Evolutionary conservation across 1,284 basidiomycete species (phyloP).

Genomic region (Trichosporon faecale): DNA sequence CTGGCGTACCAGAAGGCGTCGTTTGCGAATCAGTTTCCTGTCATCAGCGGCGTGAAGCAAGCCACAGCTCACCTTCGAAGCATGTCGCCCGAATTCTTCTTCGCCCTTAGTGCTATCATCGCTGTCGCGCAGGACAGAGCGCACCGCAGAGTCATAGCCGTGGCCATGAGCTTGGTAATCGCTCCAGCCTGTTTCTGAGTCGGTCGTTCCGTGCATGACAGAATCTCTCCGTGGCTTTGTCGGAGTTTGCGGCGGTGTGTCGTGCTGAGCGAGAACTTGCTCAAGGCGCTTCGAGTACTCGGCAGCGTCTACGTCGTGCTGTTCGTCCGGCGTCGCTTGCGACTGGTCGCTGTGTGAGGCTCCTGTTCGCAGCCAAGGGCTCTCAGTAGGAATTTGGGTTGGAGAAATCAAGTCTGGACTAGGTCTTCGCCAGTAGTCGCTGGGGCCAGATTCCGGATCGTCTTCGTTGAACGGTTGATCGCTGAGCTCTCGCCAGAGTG

Average conservation of each 20-base stretch:
- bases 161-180: slow-evolving; percentile 24
- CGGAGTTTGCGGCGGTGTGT: slow-evolving; percentile 16
- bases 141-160: slow-evolving; percentile 26
- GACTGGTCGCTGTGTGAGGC: background rate
- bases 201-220: slow-evolving; percentile 4
- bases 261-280: slow-evolving; percentile 19
- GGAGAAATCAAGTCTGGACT: slow-evolving; percentile 10
- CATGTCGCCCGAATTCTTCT: slow-evolving; percentile 37
- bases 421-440: slow-evolving; percentile 27
- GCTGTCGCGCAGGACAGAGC: slow-evolving; percentile 27
- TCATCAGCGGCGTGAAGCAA: background rate
- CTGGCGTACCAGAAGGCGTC: slow-evolving; percentile 2
- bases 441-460: slow-evolving; percentile 22
- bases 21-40: background rate
- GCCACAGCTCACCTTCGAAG: background rate
- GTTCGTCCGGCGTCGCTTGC: slow-evolving; percentile 10
- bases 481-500: slow-evolving; percentile 21
- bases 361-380: slow-evolving; percentile 14
- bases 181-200: slow-evolving; percentile 24
- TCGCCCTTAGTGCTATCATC: slow-evolving; percentile 10
- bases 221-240: slow-evolving; percentile 2
- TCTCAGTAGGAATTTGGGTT: background rate
- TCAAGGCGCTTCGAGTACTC: slow-evolving; percentile 27
- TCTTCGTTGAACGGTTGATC: slow-evolving; percentile 13
- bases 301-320: slow-evolving; percentile 15